phyloP scores from a whole-genome alignment of 805 yeast species.

The Zygosaccharomyces bailii region DNA sequence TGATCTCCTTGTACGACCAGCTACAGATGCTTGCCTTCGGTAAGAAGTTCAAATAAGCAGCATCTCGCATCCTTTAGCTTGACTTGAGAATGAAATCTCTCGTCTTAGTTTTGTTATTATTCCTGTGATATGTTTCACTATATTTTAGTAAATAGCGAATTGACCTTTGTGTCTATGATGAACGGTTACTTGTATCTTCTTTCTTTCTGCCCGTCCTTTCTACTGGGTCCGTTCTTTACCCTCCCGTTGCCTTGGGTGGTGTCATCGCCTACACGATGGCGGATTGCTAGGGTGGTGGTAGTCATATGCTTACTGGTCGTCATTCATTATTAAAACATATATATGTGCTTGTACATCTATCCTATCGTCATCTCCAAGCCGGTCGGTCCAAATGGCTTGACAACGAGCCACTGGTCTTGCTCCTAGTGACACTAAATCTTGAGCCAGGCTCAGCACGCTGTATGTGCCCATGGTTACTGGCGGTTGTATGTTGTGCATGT shows the following conservation, averaged over 20 bases:
- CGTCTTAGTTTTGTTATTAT: slow-evolving; percentile 16
- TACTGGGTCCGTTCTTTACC: too few species aligned
- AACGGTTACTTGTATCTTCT: neutral
- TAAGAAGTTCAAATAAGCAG: slow-evolving; percentile 77
- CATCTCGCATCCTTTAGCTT: neutral
- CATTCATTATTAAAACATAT: slow-evolving; percentile 3
- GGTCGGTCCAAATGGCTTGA: slow-evolving; percentile 14
- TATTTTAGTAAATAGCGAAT: slow-evolving; percentile 9
- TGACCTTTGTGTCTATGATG: slow-evolving; percentile 4
- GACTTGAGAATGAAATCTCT: slow-evolving; percentile 1
- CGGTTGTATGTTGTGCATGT: neutral
- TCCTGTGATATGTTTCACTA: slow-evolving; percentile 12
- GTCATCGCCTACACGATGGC: too few species aligned
- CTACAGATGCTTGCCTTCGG: slow-evolving; percentile 92
- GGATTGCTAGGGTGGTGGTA: too few species aligned
- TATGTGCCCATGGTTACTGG: neutral
- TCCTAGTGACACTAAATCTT: slow-evolving; percentile 14
- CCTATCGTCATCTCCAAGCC: slow-evolving; percentile 16
- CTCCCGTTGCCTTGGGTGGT: too few species aligned
- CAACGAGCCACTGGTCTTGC: slow-evolving; percentile 18
- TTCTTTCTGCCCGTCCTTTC: too few species aligned
- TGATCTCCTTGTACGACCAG: slow-evolving; percentile 96
- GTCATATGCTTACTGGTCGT: too few species aligned
- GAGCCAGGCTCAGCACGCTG: neutral
- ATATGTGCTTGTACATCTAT: neutral